Evolutionary conservation across 169 alveolate genomes (phyloP), one percentile per base, ranked within the genome.

Genomic region (Plasmodium reichenowi): DNA sequence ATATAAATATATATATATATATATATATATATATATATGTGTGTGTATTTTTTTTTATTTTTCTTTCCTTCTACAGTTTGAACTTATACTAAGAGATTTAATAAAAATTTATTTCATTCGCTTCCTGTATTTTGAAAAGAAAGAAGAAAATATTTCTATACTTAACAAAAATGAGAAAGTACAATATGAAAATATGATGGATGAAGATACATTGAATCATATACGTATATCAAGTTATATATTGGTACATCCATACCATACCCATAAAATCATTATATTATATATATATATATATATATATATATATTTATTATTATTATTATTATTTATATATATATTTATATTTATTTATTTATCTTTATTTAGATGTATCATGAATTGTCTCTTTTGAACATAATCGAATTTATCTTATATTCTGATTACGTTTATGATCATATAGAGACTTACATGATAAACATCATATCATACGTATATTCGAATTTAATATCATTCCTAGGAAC

Each of bases 321-420:
- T n/a, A n/a, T 29, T 32, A 17, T 50, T 1, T 54, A 24, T 32
- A 13, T 29, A 29, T n/a, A 26, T 54, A 43, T 29, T 10, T 24
- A 72, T 62, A 54, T 52, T 6, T n/a, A 50, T 7, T 45, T 22
- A 64, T 20, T 59, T 71, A 13, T 48, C 32, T 17, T 12, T 15
- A 7, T 8, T 15, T 54, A 80, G 90, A 62, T 80, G 45, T 80
- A 80, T 54, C 90, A 80, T 64, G 90, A 80, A 80, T 22, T 80
- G 90, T 48, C 83, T 4, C 38, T 80, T 43, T 38, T 80, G 48
- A 80, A 80, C 67, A 80, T 66, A 26, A 38, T 80, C 50, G 90
- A 80, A 43, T 22, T 68, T 43, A 15, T 80, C 12, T 60, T 80
- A 67, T 62, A 56, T 48, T 58, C 90, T 67, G 90, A 80, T 20